Evolutionary conservation across 768 basidiomycete genomes (phyloP), one percentile per base, ranked within the genome.

Genomic region (Glaciozyma antarctica): DNA sequence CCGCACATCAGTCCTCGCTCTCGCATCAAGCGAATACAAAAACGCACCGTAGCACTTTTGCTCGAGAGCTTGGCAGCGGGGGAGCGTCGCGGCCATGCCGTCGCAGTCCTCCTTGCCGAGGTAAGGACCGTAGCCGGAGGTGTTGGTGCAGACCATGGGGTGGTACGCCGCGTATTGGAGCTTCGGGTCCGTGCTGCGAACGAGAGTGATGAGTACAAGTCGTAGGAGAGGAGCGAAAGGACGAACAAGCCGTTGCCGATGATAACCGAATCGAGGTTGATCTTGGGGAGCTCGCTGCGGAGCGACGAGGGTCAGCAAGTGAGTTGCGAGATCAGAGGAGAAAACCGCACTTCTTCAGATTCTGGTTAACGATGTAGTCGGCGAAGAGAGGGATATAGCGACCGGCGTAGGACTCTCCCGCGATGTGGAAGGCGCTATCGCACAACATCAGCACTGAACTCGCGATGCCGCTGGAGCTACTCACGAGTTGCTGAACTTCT

Each of bases 341-440:
- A 2, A 28, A 48, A 58, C 22, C 15, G 60, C 56, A 73, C 71
- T 17, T 71, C 77, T 92, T 94, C 77, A 85, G 81, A 69, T 85
- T 81, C 81, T 88, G 79, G 69, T 95, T 90, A 86, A 82, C 65
- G 80, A 86, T 71, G 68, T 74, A 72, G 26, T 71, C 73, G 28
- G 88, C 92, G 68, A 94, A 87, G 76, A 90, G 85, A n/a, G 92
- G 92, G 3, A 85, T 86, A 70, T 89, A 93, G 0, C 83, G 45
- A 4, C 88, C 88, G 28, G 81, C 82, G 64, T 79, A 79, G 0
- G 75, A 76, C 70, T 80, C 79, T 47, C 77, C 78, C 16, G 78
- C 74, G 56, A 79, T 74, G 66, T 77, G 75, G 74, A 77, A 76
- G 30, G 73, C 71, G 28, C 86, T 80, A 22, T 22, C 75, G 6